Conservation (phyloP, 2,329 filamentous ascomycete species). For the Torrubiellomyces zombiae region DNA sequence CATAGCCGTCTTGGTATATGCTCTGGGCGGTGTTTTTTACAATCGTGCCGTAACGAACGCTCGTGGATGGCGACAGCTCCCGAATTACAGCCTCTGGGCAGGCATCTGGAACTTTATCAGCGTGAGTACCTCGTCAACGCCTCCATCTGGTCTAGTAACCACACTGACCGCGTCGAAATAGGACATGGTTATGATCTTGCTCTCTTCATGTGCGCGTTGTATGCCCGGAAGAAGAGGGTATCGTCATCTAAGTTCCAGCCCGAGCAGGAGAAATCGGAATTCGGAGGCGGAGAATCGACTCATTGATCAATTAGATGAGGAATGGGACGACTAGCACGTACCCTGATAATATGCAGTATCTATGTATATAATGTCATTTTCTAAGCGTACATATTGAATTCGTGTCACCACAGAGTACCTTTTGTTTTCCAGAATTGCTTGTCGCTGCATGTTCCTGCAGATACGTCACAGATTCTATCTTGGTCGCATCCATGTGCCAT, state of each 20-base stretch:
- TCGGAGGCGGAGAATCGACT: slow-evolving; percentile 79
- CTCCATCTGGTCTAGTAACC: too few species aligned
- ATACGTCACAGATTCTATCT: too few species aligned
- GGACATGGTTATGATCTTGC: slow-evolving; percentile 51
- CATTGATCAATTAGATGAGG: slow-evolving; percentile 91
- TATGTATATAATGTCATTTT: slow-evolving; percentile 1
- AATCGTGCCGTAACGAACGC: slow-evolving; percentile 89
- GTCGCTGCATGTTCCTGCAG: too few species aligned
- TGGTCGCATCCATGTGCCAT: too few species aligned
- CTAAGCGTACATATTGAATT: not conserved
- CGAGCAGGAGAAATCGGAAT: slow-evolving; percentile 29
- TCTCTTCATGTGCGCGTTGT: slow-evolving; percentile 51
- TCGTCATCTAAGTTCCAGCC: slow-evolving; percentile 40
- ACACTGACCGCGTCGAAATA: slow-evolving; percentile 18
- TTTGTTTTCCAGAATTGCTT: slow-evolving; percentile 1
- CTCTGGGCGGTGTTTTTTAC: slow-evolving; percentile 87
- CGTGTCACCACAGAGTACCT: not conserved
- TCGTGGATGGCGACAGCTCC: slow-evolving; percentile 84
- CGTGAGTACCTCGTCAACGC: slow-evolving; percentile 28
- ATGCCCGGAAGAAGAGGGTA: slow-evolving; percentile 52
- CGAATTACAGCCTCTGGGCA: slow-evolving; percentile 87
- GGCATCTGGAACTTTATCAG: slow-evolving; percentile 70
- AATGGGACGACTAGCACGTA: slow-evolving; percentile 63
- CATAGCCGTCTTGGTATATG: slow-evolving; percentile 68
- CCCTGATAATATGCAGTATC: not conserved